Evolutionary conservation across 768 basidiomycete species (phyloP).

Genomic region (Podaxis sp.): DNA sequence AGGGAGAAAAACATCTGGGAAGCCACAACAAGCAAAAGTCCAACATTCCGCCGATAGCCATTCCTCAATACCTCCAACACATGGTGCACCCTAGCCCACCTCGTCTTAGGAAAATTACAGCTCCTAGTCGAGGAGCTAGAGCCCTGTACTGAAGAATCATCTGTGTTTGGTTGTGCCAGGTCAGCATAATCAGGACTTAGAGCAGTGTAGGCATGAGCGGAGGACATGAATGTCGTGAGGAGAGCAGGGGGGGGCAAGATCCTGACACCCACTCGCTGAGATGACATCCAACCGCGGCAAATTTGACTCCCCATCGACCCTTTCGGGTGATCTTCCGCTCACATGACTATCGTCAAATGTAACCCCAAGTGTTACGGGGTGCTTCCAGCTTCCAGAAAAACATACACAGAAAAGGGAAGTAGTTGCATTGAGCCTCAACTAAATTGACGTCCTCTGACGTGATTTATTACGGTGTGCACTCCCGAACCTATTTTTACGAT

Average conservation of each 20-base stretch:
- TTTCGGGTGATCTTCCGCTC: background rate
- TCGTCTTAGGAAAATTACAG: background rate
- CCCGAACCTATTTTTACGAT: too few relatives aligned
- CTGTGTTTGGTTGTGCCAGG: slow-evolving; percentile 6
- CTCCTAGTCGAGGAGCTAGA: background rate
- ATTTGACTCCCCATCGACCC: background rate
- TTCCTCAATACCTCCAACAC: background rate
- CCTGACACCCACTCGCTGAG: background rate
- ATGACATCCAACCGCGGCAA: background rate
- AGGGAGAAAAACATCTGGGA: slow-evolving; percentile 24
- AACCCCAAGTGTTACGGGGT: too few relatives aligned
- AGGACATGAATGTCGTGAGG: slow-evolving; percentile 11
- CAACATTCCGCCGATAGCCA: slow-evolving; percentile 16
- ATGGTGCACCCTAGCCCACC: background rate
- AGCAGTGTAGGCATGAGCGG: slow-evolving; percentile 11
- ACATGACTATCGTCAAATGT: background rate
- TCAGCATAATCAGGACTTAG: slow-evolving; percentile 12
- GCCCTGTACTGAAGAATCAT: background rate
- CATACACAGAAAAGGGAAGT: too few relatives aligned
- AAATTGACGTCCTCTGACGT: too few relatives aligned
- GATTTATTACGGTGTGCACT: too few relatives aligned
- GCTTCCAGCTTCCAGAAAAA: too few relatives aligned
- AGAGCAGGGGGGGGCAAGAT: background rate
- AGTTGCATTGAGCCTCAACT: too few relatives aligned
- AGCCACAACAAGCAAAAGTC: slow-evolving; percentile 21